Base-by-base conservation (phyloP, 768 basidiomycete genomes). In the Mycena crocata region DNA sequence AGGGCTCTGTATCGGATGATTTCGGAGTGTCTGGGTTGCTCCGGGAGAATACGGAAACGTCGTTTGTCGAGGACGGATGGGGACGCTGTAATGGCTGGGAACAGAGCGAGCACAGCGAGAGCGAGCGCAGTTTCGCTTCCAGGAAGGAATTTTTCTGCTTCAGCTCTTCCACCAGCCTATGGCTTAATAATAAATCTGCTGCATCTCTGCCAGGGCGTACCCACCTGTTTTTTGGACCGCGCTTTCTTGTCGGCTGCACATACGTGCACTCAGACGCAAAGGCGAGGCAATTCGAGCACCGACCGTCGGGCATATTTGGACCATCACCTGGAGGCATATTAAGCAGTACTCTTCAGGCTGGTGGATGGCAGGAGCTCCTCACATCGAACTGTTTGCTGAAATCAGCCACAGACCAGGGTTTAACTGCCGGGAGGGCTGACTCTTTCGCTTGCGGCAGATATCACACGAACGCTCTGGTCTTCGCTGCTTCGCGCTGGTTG, bases 141-240 rank as follows among this genome's bases (percentile, higher is more conserved):
- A 79, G 76, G 7, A 73, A 77, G 2, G 80, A 78, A 32, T 89
- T 73, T 69, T 86, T 81, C 51, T 78, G 78, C 80, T 86, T 85
- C 32, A 91, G 83, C 37, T 85, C 83, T 44, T 82, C 82, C 28
- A 90, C 79, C 35, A 57, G 24, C 40, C 69, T 81, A 35, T 23
- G 26, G 45, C 30, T 31, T 6, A 12, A 31, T 45, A 34, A 48
- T 31, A 45, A 45, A 23, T 12, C 5, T 3, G 21, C 23, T 9
- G 15, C 5, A 44, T 4, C 12, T n/a, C 14, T 9, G 30, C 34
- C 23, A n/a, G n/a, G n/a, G n/a, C n/a, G n/a, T n/a, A 55, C 61
- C 12, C 32, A 52, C 56, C 48, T 52, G n/a, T 52, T 60, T 37
- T 66, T 66, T 17, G 64, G 64, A 2, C 68, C 68, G 0, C 68